phyloP scores from a whole-genome alignment of 768 basidiomycete species.

The Hypsizygus marmoreus region DNA sequence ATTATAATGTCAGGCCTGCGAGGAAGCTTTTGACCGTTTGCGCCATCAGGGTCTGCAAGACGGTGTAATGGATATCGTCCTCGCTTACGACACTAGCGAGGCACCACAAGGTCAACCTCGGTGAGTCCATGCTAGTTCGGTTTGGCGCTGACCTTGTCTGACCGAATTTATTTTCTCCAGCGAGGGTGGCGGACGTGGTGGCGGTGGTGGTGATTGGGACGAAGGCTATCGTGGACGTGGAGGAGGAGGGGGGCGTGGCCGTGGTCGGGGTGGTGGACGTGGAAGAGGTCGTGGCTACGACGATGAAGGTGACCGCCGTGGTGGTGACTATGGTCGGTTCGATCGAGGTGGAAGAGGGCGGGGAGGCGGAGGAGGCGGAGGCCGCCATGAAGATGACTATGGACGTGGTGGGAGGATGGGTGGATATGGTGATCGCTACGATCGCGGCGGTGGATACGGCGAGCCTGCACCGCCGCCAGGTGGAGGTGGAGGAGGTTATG shows the following conservation, averaged over 20 bases:
- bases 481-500: constrained; percentile 21
- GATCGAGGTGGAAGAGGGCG: constrained; percentile 50
- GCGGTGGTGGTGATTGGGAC: constrained; percentile 31
- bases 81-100: constrained; percentile 80
- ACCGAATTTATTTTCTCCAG: constrained; percentile 22
- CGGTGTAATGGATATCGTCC: constrained; percentile 85
- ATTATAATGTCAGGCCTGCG: constrained; percentile 55
- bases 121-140: constrained; percentile 8
- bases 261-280: constrained; percentile 43
- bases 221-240: constrained; percentile 39
- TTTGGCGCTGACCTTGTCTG: not conserved
- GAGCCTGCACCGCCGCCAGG: constrained; percentile 28
- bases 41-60: constrained; percentile 80
- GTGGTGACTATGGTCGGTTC: constrained; percentile 43
- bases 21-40: constrained; percentile 78
- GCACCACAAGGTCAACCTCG: constrained; percentile 32
- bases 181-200: constrained; percentile 32
- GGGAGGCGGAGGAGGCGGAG: constrained; percentile 36
- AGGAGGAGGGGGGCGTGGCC: constrained; percentile 42
- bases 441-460: constrained; percentile 39
- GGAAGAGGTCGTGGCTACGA: constrained; percentile 42
- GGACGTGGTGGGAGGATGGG: constrained; percentile 36
- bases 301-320: constrained; percentile 52
- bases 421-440: constrained; percentile 47
- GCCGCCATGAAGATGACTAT: constrained; percentile 47